Percentiles rank a stretch among this genome's conserved stretches.
phyloP scores from a whole-genome alignment of 371 early-diverging fungal genomes.

The Choanephora cucurbitarum region DNA sequence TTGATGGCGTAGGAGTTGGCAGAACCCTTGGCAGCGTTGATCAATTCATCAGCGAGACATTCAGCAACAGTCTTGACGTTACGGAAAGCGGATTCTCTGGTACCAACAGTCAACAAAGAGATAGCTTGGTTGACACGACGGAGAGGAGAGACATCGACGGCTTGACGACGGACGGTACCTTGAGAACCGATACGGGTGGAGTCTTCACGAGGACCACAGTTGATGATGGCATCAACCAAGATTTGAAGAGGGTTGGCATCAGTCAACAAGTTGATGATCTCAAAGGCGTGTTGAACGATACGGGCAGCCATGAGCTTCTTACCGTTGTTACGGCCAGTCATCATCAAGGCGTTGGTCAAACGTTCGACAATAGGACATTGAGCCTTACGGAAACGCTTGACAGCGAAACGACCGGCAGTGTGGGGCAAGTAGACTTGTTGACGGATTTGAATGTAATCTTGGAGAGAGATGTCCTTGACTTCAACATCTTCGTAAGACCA shows the following conservation, averaged over 20 bases:
- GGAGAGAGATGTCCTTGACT: constrained; percentile 93
- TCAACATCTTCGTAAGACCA: constrained; percentile 96
- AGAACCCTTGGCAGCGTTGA: constrained; percentile 98
- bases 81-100: constrained; percentile 45
- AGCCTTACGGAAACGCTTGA: constrained; percentile 98
- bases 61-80: constrained; percentile 60
- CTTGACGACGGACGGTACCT: constrained; percentile 99
- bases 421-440: constrained; percentile 97
- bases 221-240: constrained; percentile 99
- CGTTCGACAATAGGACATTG: constrained; percentile 99
- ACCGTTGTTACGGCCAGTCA: constrained; percentile 99
- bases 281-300: constrained; percentile 99
- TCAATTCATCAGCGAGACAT: constrained; percentile 99
- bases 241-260: constrained; percentile 99
- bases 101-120: constrained; percentile 95
- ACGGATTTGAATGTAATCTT: constrained; percentile 94
- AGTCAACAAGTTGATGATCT: constrained; percentile 98
- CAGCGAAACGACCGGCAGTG: constrained; percentile 98
- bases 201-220: constrained; percentile 99
- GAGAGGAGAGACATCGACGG: constrained; percentile 99
- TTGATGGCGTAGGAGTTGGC: constrained; percentile 99
- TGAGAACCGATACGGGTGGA: constrained; percentile 99
- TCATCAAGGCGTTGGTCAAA: constrained; percentile 99
- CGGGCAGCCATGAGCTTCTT: constrained; percentile 99
- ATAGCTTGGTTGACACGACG: constrained; percentile 99